These are phyloP conservation scores for Trypanosoma cruzi DNA, from an alignment of 208 protist species.

Conservation along the genomic window DNA sequence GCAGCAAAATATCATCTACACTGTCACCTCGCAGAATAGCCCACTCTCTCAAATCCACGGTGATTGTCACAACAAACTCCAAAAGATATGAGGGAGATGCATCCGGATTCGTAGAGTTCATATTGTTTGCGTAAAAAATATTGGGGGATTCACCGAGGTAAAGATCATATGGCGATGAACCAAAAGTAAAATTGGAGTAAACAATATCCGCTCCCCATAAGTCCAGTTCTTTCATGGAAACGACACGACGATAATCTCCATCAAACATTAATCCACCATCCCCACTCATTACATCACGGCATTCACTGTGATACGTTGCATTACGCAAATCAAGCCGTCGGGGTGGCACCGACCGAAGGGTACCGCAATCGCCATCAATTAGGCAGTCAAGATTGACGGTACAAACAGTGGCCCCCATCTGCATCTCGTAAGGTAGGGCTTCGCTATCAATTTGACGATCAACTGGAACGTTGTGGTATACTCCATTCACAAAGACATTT, in stretches of 20 bases:
- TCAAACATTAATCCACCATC: constrained; percentile 86
- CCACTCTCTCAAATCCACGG: constrained; percentile 74
- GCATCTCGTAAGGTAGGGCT: constrained; percentile 44
- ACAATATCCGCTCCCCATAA: constrained; percentile 74
- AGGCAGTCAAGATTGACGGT: constrained; percentile 69
- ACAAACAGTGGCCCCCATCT: constrained; percentile 74
- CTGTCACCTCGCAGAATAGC: constrained; percentile 55
- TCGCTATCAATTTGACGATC: constrained; percentile 35
- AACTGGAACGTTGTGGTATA: constrained; percentile 63
- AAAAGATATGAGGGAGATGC: constrained; percentile 38
- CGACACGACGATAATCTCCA: constrained; percentile 62
- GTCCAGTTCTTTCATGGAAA: constrained; percentile 58
- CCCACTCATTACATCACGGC: constrained; percentile 74
- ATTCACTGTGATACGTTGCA: constrained; percentile 74
- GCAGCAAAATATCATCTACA: constrained; percentile 71
- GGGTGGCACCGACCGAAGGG: constrained; percentile 60
- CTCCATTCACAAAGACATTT: constrained; percentile 76
- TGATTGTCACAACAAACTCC: constrained; percentile 63
- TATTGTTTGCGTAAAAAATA: neutral
- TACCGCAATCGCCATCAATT: constrained; percentile 83
- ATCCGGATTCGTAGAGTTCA: constrained; percentile 8
- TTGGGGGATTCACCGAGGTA: neutral
- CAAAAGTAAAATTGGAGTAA: constrained; percentile 62
- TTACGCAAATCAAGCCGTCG: constrained; percentile 65
- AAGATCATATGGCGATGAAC: constrained; percentile 5